phyloP scores from a whole-genome alignment of 768 basidiomycete species.

The Tylopilus intermedius region DNA sequence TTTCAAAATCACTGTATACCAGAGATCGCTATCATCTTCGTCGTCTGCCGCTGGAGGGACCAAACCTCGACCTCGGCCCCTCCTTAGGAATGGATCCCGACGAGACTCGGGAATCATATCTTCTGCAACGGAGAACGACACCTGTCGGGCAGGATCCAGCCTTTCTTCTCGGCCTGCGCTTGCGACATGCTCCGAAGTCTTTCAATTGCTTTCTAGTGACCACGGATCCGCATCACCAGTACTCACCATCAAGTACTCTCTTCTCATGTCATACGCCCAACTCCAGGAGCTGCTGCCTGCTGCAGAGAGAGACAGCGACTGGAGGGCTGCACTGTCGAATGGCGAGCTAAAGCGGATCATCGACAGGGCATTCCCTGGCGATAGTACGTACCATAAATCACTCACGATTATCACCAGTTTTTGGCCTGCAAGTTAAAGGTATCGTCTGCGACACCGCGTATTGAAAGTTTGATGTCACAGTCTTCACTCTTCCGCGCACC shows the following conservation, averaged over 20 bases:
- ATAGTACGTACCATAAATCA: conserved; percentile 24
- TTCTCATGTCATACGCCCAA: conserved; percentile 37
- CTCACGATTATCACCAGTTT: conserved; percentile 17
- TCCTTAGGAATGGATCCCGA: conserved; percentile 22
- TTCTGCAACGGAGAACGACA: conserved; percentile 7
- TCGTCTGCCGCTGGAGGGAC: conserved; percentile 9
- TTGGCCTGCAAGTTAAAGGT: conserved; percentile 11
- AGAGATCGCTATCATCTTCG: conserved; percentile 33
- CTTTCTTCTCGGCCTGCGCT: conserved; percentile 25
- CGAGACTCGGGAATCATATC: conserved; percentile 6
- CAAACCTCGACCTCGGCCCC: conserved; percentile 33
- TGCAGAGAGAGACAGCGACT: conserved; percentile 31
- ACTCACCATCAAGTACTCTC: conserved; percentile 33
- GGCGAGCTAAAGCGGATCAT: conserved; percentile 26
- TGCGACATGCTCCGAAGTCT: conserved; percentile 25
- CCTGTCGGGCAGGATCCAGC: conserved; percentile 15
- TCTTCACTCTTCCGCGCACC: not conserved
- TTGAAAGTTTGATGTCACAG: not conserved
- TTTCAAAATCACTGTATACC: conserved; percentile 44
- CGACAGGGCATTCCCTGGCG: conserved; percentile 22
- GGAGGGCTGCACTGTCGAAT: conserved; percentile 27
- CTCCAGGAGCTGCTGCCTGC: conserved; percentile 28
- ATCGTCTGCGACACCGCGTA: not conserved
- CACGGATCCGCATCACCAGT: conserved; percentile 10
- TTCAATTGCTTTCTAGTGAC: conserved; percentile 20